Base-by-base conservation (phyloP, 768 basidiomycete species). In the Psilocybe tampanensis region DNA sequence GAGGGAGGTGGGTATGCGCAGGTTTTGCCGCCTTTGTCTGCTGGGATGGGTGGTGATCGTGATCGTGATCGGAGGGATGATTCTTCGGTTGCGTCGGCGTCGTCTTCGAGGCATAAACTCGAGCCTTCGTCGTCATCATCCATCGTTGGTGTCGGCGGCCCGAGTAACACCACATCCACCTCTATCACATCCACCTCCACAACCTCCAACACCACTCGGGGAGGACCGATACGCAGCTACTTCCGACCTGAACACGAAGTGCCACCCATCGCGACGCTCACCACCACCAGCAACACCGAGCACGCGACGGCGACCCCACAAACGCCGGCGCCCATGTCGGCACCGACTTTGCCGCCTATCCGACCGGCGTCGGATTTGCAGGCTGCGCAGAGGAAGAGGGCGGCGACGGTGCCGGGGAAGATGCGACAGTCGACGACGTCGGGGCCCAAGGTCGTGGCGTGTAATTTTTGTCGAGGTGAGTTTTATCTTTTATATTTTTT, bases 381-480 rank as follows among this genome's bases (percentile, higher is more conserved):
- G 68, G 82, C 86, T 52, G 82, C 84, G 23, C 85, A 85, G 70
- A 76, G 90, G 64, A 86, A 85, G 67, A 84, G 90, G 47, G 82
- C 88, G 13, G 82, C 86, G 8, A 88, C 89, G 8, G 80, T 88
- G 12, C 85, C 85, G 44, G 86, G 82, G 39, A 86, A 86, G 66
- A 81, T 73, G 56, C 83, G 86, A 60, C 79, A 81, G 64, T 72
- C 78, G 47, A 83, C 84, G 33, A 86, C 79, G 56, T 89, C 89
- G 49, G 91, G 91, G 11, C 89, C 90, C 44, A 93, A 93, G 67
- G 88, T 92, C 12, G 90, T 94, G 21, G 92, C 92, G 15, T 94
- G 92, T 73, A 92, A 93, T 72, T 91, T 91, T 68, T 94, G 92
- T 72, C 83, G 92, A 77, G 90, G 92, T 92, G 66, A 54, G 85